A percentile compares a stretch with the other conserved stretches of the same genome.
Evolutionary conservation across 345 rosid species (phyloP).

Genomic region (Linum trigynum): DNA sequence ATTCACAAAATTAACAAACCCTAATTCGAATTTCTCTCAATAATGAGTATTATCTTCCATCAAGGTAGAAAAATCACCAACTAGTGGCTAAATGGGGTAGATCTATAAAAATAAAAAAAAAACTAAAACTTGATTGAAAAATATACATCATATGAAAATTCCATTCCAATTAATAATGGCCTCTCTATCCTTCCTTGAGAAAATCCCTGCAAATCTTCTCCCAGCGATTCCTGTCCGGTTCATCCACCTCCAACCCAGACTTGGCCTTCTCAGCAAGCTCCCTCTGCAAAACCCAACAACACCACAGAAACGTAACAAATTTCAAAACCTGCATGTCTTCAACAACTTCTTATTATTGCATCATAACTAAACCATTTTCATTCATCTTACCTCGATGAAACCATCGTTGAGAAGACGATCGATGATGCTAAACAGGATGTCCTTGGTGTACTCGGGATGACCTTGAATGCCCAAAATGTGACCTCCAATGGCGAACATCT

Average conservation of each 20-base stretch:
- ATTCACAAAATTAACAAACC: too few relatives aligned
- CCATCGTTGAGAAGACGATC: constrained; percentile 34
- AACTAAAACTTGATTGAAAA: too few relatives aligned
- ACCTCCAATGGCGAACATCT: constrained; percentile 51
- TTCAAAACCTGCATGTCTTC: background rate
- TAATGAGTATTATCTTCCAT: too few relatives aligned
- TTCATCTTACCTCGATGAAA: constrained; percentile 23
- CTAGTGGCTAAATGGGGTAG: too few relatives aligned
- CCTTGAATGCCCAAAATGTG: constrained; percentile 79
- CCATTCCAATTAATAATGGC: too few relatives aligned
- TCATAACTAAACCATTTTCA: background rate
- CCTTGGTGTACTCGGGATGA: constrained; percentile 58
- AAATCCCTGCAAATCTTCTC: constrained; percentile 41
- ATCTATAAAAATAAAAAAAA: too few relatives aligned
- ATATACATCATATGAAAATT: too few relatives aligned
- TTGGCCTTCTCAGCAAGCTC: constrained; percentile 33
- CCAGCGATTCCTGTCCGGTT: constrained; percentile 51
- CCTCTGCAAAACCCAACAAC: constrained; percentile 20
- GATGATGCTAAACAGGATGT: constrained; percentile 45
- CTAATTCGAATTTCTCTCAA: too few relatives aligned
- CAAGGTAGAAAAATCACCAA: too few relatives aligned
- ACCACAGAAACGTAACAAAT: background rate
- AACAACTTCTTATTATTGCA: background rate
- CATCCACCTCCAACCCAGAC: constrained; percentile 30
- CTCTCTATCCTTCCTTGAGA: constrained; percentile 29